Percentiles rank a stretch among this genome's conserved stretches.
Evolutionary conservation across 148 eudicot genomes (phyloP).

Genomic region (Nepenthes mirabilis): DNA sequence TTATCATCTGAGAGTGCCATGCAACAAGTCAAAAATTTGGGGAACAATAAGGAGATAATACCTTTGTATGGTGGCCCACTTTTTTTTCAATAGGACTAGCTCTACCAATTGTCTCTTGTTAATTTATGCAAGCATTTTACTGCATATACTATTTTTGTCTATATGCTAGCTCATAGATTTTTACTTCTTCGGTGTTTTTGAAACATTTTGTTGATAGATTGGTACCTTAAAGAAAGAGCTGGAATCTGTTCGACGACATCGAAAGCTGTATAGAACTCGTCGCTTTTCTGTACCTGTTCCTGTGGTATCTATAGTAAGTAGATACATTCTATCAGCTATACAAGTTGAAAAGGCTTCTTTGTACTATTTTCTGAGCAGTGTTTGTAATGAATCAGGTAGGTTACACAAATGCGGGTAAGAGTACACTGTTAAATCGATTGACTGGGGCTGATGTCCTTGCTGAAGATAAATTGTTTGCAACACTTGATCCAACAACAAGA

Average conservation of each 20-base stretch:
- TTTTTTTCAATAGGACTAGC: too few species aligned
- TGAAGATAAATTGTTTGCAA: conserved; percentile 88
- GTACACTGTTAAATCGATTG: conserved; percentile 78
- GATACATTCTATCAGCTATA: background rate
- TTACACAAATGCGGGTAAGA: conserved; percentile 99
- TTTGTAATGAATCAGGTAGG: conserved; percentile 49
- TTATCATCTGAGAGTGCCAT: too few species aligned
- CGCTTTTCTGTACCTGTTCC: conserved; percentile 85
- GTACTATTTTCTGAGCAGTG: conserved; percentile 1
- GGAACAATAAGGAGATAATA: too few species aligned
- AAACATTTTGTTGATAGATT: conserved; percentile 36
- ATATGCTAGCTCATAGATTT: background rate
- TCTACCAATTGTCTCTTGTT: too few species aligned
- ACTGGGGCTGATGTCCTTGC: conserved; percentile 97
- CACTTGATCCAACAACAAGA: conserved; percentile 97
- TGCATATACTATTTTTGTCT: too few species aligned
- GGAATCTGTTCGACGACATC: conserved; percentile 86
- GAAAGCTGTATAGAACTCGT: conserved; percentile 74
- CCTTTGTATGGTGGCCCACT: too few species aligned
- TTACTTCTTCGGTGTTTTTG: conserved; percentile 1
- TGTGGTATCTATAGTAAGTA: conserved; percentile 80
- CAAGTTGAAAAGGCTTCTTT: background rate
- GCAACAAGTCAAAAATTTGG: too few species aligned
- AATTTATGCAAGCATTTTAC: too few species aligned
- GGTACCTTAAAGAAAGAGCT: conserved; percentile 69